phyloP scores from a whole-genome alignment of 1,284 basidiomycete species.

The Ustilago nuda region DNA sequence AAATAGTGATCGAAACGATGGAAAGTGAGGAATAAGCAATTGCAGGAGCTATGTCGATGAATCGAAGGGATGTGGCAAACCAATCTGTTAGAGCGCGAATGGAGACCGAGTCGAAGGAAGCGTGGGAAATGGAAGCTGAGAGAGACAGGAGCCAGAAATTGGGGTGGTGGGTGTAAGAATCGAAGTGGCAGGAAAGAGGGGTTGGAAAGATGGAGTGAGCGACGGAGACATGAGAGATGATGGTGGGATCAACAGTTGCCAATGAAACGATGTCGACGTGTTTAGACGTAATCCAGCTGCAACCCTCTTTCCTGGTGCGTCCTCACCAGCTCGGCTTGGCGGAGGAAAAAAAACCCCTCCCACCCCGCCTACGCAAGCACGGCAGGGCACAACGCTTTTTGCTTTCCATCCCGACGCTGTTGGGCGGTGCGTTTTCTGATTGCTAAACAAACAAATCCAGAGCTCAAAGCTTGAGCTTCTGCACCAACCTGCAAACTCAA shows the following conservation, averaged over 20 bases:
- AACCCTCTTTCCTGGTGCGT: background rate
- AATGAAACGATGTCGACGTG: conserved; percentile 12
- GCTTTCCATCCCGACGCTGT: background rate
- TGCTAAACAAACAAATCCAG: background rate
- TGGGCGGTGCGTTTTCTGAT: background rate
- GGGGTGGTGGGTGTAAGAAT: background rate
- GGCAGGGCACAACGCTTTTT: background rate
- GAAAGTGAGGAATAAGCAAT: background rate
- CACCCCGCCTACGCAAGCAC: too few species aligned
- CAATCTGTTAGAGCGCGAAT: background rate
- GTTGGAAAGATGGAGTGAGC: background rate
- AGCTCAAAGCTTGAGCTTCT: background rate
- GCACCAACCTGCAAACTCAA: background rate
- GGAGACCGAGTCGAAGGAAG: background rate
- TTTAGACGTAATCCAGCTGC: conserved; percentile 6
- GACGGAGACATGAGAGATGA: background rate
- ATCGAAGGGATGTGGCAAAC: background rate
- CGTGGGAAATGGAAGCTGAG: background rate
- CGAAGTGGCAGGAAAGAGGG: background rate
- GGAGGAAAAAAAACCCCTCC: too few species aligned
- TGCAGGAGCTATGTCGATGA: background rate
- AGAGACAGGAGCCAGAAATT: background rate
- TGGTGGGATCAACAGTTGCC: background rate
- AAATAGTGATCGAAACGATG: background rate
- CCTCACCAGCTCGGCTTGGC: too few species aligned